Evolutionary conservation across 225 moss, liverwort and hornwort species (phyloP).

Genomic region (Anthoceros angustus): DNA sequence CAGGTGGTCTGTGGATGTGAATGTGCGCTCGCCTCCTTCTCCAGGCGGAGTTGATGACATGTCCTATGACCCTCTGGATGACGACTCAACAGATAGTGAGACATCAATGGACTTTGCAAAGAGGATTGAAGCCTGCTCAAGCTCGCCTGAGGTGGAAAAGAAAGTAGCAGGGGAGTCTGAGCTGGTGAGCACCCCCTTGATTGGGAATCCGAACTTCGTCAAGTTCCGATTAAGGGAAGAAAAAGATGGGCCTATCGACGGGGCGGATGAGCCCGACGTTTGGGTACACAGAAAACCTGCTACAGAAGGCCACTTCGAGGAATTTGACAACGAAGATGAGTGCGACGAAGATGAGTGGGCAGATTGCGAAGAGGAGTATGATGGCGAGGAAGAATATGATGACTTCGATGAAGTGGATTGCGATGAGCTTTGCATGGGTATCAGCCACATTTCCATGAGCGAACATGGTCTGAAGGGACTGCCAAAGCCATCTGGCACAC

Average conservation of each 20-base stretch:
- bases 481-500: conserved; percentile 26
- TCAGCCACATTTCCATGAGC: conserved; percentile 35
- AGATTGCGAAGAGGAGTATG: conserved; percentile 10
- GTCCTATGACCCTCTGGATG: background rate
- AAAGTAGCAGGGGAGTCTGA: background rate
- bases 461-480: conserved; percentile 8
- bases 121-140: background rate
- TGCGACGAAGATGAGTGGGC: conserved; percentile 23
- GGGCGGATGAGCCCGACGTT: background rate
- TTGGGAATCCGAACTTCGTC: background rate
- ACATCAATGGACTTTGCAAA: background rate
- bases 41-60: background rate
- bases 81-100: background rate
- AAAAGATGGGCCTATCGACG: background rate
- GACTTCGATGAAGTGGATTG: conserved; percentile 11
- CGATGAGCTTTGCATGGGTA: conserved; percentile 34
- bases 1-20: conserved; percentile 4
- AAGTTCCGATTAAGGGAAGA: background rate
- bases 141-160: background rate
- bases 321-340: conserved; percentile 10
- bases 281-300: background rate
- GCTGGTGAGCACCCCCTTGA: conserved; percentile 2
- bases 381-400: conserved; percentile 6
- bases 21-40: background rate
- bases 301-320: conserved; percentile 10